phyloP scores from a whole-genome alignment of 2,329 filamentous ascomycete genomes.

The Diaporthe australafricana region DNA sequence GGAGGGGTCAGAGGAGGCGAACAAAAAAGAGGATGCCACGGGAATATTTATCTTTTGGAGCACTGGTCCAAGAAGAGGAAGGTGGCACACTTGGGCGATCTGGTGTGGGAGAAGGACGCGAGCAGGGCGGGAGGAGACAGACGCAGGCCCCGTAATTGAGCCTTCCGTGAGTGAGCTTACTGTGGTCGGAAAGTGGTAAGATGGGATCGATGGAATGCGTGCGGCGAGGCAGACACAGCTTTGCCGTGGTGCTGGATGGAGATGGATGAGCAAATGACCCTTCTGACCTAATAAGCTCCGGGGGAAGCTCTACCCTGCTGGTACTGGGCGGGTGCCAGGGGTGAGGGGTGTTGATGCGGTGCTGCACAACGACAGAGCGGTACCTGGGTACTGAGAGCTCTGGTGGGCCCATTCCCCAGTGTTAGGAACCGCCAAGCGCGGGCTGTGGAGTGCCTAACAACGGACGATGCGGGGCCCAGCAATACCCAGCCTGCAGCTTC shows the following conservation, averaged over 20 bases:
- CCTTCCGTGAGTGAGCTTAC: background rate
- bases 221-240: slow-evolving; percentile 12
- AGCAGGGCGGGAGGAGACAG: background rate
- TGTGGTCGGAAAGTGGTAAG: background rate
- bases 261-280: slow-evolving; percentile 24
- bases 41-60: slow-evolving; percentile 21
- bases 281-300: background rate
- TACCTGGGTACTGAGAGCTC: background rate
- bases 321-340: background rate
- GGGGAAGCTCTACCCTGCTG: slow-evolving; percentile 6
- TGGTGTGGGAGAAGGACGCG: background rate
- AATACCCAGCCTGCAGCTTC: background rate
- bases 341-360: slow-evolving; percentile 2
- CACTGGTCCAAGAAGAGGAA: slow-evolving; percentile 14
- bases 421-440: slow-evolving; percentile 21
- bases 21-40: background rate
- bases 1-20: background rate
- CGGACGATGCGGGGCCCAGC: slow-evolving; percentile 5
- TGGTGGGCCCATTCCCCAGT: slow-evolving; percentile 7
- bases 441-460: slow-evolving; percentile 21
- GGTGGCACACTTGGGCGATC: slow-evolving; percentile 16
- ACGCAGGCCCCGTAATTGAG: background rate
- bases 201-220: slow-evolving; percentile 20
- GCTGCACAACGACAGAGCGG: background rate
- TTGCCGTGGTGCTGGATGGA: background rate